These are phyloP conservation scores for Cinchona pubescens DNA, from an alignment of 257 asterid genomes.

Conservation along the genomic window DNA sequence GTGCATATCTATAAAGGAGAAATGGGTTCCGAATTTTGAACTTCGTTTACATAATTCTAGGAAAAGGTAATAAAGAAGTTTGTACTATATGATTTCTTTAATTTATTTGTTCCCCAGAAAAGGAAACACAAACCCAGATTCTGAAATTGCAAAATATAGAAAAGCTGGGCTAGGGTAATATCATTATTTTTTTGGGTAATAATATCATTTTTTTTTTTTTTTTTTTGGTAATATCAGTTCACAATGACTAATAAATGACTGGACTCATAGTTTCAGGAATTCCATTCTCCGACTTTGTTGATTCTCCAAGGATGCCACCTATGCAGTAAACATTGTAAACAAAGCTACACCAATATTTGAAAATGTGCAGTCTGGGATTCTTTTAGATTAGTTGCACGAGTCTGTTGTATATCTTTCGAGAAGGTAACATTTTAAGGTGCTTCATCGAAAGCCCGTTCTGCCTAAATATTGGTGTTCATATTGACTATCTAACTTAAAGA, in stretches of 20 bases:
- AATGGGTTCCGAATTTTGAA: background rate
- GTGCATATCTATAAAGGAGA: background rate
- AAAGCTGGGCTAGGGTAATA: constrained; percentile 76
- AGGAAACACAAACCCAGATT: constrained; percentile 56
- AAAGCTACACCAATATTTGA: too few relatives aligned
- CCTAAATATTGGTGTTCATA: too few relatives aligned
- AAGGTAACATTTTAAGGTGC: too few relatives aligned
- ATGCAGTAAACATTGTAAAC: constrained; percentile 84
- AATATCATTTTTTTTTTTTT: too few relatives aligned
- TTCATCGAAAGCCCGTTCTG: too few relatives aligned
- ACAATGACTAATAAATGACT: constrained; percentile 16
- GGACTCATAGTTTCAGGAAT: constrained; percentile 14
- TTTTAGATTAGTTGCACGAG: too few relatives aligned
- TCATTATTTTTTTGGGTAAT: too few relatives aligned
- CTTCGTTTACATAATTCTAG: background rate
- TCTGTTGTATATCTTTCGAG: too few relatives aligned
- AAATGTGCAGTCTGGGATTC: too few relatives aligned
- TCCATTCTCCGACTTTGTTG: constrained; percentile 20
- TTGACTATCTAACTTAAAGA: too few relatives aligned
- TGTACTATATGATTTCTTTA: too few relatives aligned
- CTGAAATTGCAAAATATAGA: constrained; percentile 89
- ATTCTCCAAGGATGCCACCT: constrained; percentile 61
- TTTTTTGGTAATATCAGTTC: too few relatives aligned
- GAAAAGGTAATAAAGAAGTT: constrained; percentile 37
- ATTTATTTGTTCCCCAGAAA: constrained; percentile 41